phyloP scores from a whole-genome alignment of 352 stramenopile species.

The Globisporangium lucens region DNA sequence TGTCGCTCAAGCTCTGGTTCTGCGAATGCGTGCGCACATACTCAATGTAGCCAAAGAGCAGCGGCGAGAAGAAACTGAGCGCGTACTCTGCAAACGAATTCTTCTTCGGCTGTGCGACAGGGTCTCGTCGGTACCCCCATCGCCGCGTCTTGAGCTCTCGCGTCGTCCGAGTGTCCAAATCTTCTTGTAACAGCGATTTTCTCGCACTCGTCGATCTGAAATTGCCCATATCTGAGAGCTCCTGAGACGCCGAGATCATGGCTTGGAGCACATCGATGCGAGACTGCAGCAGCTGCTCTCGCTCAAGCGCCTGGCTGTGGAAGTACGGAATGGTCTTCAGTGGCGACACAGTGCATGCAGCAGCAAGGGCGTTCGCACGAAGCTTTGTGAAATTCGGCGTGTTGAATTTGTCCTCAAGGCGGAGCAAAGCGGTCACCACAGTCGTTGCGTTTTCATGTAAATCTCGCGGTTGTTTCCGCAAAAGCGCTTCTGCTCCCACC shows the following conservation, averaged over 20 bases:
- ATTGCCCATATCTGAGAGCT: constrained; percentile 59
- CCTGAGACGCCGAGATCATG: constrained; percentile 53
- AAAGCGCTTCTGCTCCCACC: constrained; percentile 46
- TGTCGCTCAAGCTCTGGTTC: constrained; percentile 28
- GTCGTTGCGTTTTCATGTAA: constrained; percentile 54
- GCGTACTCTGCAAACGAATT: constrained; percentile 66
- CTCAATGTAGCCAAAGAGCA: constrained; percentile 70
- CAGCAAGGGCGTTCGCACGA: constrained; percentile 43
- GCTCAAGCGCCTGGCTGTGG: constrained; percentile 58
- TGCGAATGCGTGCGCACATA: constrained; percentile 39
- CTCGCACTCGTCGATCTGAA: constrained; percentile 12
- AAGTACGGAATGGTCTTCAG: constrained; percentile 50
- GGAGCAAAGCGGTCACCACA: constrained; percentile 53
- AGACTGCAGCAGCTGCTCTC: constrained; percentile 72
- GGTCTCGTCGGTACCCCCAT: constrained; percentile 66
- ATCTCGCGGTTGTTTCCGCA: constrained; percentile 56
- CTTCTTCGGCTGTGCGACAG: constrained; percentile 37
- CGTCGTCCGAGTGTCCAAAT: constrained; percentile 43
- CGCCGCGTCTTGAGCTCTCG: constrained; percentile 58
- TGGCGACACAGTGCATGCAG: constrained; percentile 45
- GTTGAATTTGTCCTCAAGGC: constrained; percentile 72
- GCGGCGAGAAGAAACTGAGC: constrained; percentile 67
- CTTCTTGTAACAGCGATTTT: constrained; percentile 48
- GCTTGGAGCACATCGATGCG: constrained; percentile 62
- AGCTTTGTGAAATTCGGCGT: constrained; percentile 52